Conservation (phyloP, 805 yeast species). For the Schwanniomyces polymorphus region DNA sequence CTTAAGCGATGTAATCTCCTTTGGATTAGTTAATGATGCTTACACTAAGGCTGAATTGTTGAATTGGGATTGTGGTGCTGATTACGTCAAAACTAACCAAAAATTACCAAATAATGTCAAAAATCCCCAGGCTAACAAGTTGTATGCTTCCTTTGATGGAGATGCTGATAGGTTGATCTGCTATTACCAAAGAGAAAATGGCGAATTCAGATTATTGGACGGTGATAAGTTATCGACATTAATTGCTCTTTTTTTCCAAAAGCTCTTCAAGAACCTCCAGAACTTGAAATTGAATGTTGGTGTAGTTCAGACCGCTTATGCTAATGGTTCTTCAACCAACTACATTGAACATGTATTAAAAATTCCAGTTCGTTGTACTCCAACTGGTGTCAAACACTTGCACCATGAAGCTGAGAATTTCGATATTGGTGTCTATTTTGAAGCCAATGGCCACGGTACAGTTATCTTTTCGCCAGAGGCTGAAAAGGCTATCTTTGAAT, state of each 20-base stretch:
- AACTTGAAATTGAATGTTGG: constrained; percentile 59
- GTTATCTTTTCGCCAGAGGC: constrained; percentile 69
- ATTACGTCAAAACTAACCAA: constrained; percentile 89
- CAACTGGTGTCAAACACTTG: constrained; percentile 95
- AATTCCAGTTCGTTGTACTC: constrained; percentile 82
- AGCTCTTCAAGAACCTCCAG: constrained; percentile 47
- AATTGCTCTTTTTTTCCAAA: constrained; percentile 66
- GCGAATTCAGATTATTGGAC: constrained; percentile 63
- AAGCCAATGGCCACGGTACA: constrained; percentile 99
- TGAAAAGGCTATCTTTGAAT: constrained; percentile 33
- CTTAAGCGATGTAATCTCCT: constrained; percentile 41
- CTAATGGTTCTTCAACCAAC: constrained; percentile 87
- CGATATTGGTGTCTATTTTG: constrained; percentile 93
- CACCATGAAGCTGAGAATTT: constrained; percentile 87
- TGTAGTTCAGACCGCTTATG: constrained; percentile 96
- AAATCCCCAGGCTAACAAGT: constrained; percentile 39
- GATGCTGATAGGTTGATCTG: constrained; percentile 95
- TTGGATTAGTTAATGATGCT: constrained; percentile 52
- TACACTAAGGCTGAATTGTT: constrained; percentile 55
- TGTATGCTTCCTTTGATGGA: constrained; percentile 90
- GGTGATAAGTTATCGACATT: constrained; percentile 93
- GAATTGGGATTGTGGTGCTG: constrained; percentile 90
- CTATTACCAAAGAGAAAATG: constrained; percentile 49
- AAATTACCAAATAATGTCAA: constrained; percentile 62
- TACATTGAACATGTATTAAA: constrained; percentile 61